Percentiles rank a stretch among this genome's conserved stretches.
Conservation (phyloP, 805 yeast species). For the Barnettozyma siamensis region DNA sequence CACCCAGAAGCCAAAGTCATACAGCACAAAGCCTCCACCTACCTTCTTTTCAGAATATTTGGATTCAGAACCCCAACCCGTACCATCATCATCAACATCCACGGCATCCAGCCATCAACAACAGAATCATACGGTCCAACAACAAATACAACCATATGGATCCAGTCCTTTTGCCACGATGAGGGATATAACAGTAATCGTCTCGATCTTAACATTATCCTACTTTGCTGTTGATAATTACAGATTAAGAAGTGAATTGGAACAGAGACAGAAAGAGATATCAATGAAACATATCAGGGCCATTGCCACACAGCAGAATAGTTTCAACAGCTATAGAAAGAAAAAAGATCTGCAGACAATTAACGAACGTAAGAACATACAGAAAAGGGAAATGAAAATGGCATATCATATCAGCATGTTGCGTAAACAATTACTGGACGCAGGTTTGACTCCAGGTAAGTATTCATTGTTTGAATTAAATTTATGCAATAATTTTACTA, state of each 20-base stretch:
- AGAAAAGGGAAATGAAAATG: constrained; percentile 51
- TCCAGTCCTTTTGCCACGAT: constrained; percentile 14
- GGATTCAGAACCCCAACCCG: background rate
- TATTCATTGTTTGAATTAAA: too few species aligned
- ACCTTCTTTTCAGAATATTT: constrained; percentile 7
- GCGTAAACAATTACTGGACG: constrained; percentile 52
- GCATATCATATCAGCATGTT: constrained; percentile 61
- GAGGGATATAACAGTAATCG: constrained; percentile 35
- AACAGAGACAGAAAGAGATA: constrained; percentile 25
- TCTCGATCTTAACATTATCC: constrained; percentile 39
- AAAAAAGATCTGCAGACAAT: constrained; percentile 47
- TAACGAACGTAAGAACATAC: constrained; percentile 44
- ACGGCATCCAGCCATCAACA: too few species aligned
- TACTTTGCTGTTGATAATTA: constrained; percentile 51
- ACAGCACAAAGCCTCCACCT: constrained; percentile 3
- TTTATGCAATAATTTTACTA: too few species aligned
- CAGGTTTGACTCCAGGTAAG: constrained; percentile 47
- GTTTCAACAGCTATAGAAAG: constrained; percentile 44
- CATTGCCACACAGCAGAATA: constrained; percentile 37
- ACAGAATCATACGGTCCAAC: background rate
- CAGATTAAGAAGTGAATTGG: constrained; percentile 33
- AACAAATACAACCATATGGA: constrained; percentile 1
- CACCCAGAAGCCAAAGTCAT: too few species aligned
- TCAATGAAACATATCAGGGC: constrained; percentile 29
- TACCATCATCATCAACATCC: background rate